phyloP scores from a whole-genome alignment of 805 yeast genomes.

The Pichia deserticola region DNA sequence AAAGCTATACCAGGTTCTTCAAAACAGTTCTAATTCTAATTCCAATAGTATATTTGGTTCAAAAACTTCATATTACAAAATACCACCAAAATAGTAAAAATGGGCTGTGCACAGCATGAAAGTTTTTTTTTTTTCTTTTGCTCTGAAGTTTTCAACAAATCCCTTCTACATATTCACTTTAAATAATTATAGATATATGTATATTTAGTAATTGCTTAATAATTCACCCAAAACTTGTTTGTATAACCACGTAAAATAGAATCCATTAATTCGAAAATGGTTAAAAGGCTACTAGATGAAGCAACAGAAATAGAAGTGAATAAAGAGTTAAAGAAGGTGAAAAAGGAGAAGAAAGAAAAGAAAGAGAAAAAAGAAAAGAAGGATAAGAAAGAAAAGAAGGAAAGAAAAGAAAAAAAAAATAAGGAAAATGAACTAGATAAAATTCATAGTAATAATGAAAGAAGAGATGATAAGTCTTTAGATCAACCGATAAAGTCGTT shows the following conservation, averaged over 20 bases:
- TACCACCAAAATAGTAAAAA: conserved; percentile 1
- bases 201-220: no score
- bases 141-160: no score
- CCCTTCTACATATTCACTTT: no score
- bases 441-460: no score
- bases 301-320: neutral
- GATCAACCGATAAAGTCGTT: neutral
- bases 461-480: neutral
- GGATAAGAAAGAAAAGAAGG: conserved; percentile 4
- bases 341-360: neutral
- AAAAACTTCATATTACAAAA: conserved; percentile 21
- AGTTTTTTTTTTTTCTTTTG: neutral
- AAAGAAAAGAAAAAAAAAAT: neutral
- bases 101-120: neutral
- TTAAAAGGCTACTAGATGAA: neutral
- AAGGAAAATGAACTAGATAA: neutral
- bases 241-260: no score
- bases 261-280: neutral
- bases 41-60: conserved; percentile 25
- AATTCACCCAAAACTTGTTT: no score
- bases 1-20: conserved; percentile 28
- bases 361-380: conserved; percentile 4
- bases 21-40: conserved; percentile 18
- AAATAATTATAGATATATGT: no score
- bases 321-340: neutral